These are phyloP conservation scores for Ophiocordyceps robertsii DNA, from an alignment of 2,329 filamentous ascomycete species.

Conservation along the genomic window DNA sequence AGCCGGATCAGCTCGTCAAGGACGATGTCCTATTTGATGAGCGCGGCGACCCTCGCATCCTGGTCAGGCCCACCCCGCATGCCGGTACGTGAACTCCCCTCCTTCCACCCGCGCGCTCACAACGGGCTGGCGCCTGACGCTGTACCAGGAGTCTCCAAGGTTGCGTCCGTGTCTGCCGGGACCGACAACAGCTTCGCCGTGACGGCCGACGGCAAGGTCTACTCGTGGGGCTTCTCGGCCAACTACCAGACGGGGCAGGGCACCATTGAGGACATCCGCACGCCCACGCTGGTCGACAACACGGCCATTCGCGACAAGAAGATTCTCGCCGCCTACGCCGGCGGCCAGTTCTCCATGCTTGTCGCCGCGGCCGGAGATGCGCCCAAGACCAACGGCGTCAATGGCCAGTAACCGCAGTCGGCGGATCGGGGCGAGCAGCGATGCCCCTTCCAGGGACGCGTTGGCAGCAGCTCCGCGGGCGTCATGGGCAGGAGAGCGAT, in stretches of 20 bases:
- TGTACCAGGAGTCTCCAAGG: constrained; percentile 33
- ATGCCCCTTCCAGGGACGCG: neutral
- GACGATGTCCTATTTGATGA: constrained; percentile 50
- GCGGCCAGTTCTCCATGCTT: constrained; percentile 70
- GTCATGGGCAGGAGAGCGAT: too few relatives aligned
- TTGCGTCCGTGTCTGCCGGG: constrained; percentile 43
- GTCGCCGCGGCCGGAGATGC: constrained; percentile 25
- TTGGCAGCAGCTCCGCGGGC: neutral
- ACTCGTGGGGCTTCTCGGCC: constrained; percentile 68
- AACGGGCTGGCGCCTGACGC: neutral
- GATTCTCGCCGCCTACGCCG: constrained; percentile 69
- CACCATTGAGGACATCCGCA: constrained; percentile 63
- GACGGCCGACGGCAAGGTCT: constrained; percentile 56
- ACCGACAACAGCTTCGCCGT: constrained; percentile 65
- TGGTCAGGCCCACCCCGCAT: constrained; percentile 29
- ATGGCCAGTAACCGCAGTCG: neutral
- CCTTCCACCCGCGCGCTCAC: neutral
- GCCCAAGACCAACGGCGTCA: constrained; percentile 16
- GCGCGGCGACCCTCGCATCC: constrained; percentile 48
- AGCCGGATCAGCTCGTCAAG: constrained; percentile 32
- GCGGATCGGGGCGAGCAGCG: neutral
- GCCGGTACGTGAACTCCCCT: constrained; percentile 25
- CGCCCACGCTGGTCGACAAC: constrained; percentile 73
- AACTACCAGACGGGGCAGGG: constrained; percentile 72
- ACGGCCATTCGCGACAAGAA: constrained; percentile 64